Evolutionary conservation across 352 stramenopile species (phyloP).

Genomic region (Achlya hypogyna): DNA sequence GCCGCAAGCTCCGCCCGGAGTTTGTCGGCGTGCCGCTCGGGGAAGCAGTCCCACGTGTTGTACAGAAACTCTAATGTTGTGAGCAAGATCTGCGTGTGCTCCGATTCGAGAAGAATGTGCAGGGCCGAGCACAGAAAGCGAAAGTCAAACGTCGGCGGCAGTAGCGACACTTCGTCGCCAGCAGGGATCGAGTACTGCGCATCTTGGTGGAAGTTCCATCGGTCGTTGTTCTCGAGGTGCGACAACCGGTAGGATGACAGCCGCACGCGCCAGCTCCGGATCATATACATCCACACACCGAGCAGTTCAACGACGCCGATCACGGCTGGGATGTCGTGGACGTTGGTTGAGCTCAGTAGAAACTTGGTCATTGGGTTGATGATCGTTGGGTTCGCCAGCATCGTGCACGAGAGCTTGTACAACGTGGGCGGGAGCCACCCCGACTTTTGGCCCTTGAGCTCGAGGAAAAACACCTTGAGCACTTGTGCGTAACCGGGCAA

Average conservation of each 20-base stretch:
- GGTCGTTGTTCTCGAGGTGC: slow-evolving; percentile 84
- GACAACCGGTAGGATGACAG: slow-evolving; percentile 79
- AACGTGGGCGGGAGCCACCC: slow-evolving; percentile 75
- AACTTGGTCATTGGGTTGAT: slow-evolving; percentile 90
- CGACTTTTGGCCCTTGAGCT: slow-evolving; percentile 83
- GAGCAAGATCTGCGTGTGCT: slow-evolving; percentile 80
- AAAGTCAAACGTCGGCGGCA: slow-evolving; percentile 83
- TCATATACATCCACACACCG: slow-evolving; percentile 89
- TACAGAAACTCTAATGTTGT: slow-evolving; percentile 84
- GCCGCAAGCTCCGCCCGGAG: slow-evolving; percentile 63
- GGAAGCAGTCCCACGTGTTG: slow-evolving; percentile 86
- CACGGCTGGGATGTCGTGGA: slow-evolving; percentile 80
- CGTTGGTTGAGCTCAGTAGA: slow-evolving; percentile 73
- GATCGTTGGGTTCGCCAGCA: slow-evolving; percentile 77
- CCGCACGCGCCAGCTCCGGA: slow-evolving; percentile 82
- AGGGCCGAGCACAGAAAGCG: slow-evolving; percentile 73
- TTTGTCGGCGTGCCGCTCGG: slow-evolving; percentile 80
- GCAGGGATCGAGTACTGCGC: slow-evolving; percentile 84
- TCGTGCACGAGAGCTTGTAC: slow-evolving; percentile 85
- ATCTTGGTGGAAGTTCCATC: slow-evolving; percentile 86
- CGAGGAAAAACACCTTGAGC: slow-evolving; percentile 82
- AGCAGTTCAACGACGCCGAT: slow-evolving; percentile 81
- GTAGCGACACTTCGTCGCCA: slow-evolving; percentile 72
- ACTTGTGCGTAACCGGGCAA: slow-evolving; percentile 80
- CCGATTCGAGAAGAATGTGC: slow-evolving; percentile 68